Percentiles rank a stretch among this genome's conserved stretches.
Conservation (phyloP, 257 asterid genomes). For the Gentiana dahurica region DNA sequence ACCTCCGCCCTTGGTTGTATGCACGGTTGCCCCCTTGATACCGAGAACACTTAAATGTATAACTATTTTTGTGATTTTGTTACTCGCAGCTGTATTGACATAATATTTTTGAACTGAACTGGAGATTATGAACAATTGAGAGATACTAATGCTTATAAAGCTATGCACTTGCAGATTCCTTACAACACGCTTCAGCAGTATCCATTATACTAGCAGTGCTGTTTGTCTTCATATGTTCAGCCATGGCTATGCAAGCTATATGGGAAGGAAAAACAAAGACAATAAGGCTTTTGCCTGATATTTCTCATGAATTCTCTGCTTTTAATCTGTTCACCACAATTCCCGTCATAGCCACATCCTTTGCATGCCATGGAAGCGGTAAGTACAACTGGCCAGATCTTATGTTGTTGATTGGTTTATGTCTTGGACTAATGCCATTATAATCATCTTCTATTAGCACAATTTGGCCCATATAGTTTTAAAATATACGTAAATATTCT, state of each 20-base stretch:
- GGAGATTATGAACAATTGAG: background rate
- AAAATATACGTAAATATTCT: too few relatives aligned
- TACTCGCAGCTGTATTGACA: too few relatives aligned
- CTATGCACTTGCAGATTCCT: slow-evolving; percentile 56
- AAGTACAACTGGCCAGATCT: slow-evolving; percentile 8
- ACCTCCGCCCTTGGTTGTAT: too few relatives aligned
- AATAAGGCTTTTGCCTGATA: slow-evolving; percentile 61
- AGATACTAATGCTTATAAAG: slow-evolving; percentile 23
- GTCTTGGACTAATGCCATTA: background rate
- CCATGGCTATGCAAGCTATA: slow-evolving; percentile 71
- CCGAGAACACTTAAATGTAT: too few relatives aligned
- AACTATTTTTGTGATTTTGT: too few relatives aligned
- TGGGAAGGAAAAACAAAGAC: slow-evolving; percentile 58
- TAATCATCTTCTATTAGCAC: too few relatives aligned
- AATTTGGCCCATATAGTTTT: too few relatives aligned
- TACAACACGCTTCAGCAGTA: slow-evolving; percentile 80
- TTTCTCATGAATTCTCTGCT: slow-evolving; percentile 40
- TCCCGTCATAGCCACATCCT: slow-evolving; percentile 89
- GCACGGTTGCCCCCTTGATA: too few relatives aligned
- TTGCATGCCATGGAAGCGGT: slow-evolving; percentile 94
- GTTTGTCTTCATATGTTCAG: slow-evolving; percentile 71
- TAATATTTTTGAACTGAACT: background rate
- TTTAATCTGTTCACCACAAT: slow-evolving; percentile 73
- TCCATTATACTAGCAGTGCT: slow-evolving; percentile 81
- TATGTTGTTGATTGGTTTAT: background rate